phyloP scores from a whole-genome alignment of 495 filamentous ascomycete genomes.

The Talaromyces ruber region DNA sequence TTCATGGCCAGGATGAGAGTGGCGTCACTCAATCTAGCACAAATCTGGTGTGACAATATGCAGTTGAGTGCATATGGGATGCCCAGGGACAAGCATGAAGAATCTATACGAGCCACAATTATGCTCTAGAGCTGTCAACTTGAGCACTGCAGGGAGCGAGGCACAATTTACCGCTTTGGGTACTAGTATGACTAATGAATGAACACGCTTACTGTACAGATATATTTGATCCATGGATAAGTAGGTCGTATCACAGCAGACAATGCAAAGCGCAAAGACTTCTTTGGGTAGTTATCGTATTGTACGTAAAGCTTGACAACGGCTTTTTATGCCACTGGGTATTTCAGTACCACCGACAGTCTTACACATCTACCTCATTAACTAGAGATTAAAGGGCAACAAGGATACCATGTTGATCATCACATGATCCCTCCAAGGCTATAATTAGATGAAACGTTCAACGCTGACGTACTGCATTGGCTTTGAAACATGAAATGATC shows the following conservation, averaged over 20 bases:
- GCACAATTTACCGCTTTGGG: not conserved
- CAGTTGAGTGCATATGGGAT: not conserved
- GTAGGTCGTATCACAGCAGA: not conserved
- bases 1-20: not conserved
- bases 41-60: not conserved
- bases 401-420: not conserved
- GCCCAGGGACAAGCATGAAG: not conserved
- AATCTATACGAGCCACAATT: not conserved
- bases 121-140: not conserved
- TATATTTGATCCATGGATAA: not conserved
- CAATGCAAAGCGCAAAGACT: not conserved
- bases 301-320: not conserved
- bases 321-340: not conserved
- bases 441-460: not conserved
- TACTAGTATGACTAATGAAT: not conserved
- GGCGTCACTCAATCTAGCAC: not conserved
- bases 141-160: not conserved
- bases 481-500: not conserved
- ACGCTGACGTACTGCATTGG: not conserved
- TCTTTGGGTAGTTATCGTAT: not conserved
- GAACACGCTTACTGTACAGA: not conserved
- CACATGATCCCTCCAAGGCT: not conserved
- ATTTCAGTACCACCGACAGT: not conserved
- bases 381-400: not conserved
- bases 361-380: not conserved